Evolutionary conservation across 192 early-diverging fungal species (phyloP).

Genomic region (Podochytrium sp.): DNA sequence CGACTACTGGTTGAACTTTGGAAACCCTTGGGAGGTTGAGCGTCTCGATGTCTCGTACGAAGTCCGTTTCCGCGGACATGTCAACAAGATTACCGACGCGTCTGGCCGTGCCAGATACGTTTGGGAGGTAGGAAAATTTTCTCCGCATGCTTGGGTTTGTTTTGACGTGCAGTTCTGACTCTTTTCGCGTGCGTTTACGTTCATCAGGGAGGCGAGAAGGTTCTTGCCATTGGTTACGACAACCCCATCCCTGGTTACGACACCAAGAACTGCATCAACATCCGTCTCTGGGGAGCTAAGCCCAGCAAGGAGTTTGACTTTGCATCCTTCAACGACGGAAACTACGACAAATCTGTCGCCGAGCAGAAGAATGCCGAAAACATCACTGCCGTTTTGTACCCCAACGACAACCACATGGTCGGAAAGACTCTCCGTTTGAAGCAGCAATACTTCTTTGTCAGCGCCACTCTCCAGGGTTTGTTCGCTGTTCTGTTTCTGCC

Average conservation of each 20-base stretch:
- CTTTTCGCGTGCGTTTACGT: background rate
- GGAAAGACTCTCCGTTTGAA: constrained; percentile 96
- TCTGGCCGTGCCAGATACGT: constrained; percentile 65
- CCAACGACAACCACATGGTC: constrained; percentile 97
- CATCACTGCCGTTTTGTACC: constrained; percentile 92
- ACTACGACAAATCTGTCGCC: constrained; percentile 90
- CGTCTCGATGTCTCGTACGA: constrained; percentile 90
- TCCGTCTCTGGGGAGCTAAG: constrained; percentile 96
- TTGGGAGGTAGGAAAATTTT: constrained; percentile 65
- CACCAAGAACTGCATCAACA: constrained; percentile 96
- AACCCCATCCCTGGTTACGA: constrained; percentile 95
- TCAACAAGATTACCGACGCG: constrained; percentile 72
- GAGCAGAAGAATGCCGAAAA: constrained; percentile 93
- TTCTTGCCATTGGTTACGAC: constrained; percentile 94
- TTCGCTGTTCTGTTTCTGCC: constrained; percentile 37
- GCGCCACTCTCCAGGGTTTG: constrained; percentile 85
- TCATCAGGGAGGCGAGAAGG: constrained; percentile 68
- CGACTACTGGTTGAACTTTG: constrained; percentile 96
- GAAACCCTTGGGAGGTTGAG: constrained; percentile 96
- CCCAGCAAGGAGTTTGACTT: constrained; percentile 87
- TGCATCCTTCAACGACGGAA: constrained; percentile 71
- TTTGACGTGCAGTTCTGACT: constrained; percentile 7
- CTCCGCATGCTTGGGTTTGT: background rate
- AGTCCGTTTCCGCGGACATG: constrained; percentile 87
- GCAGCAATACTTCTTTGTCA: constrained; percentile 98